Evolutionary conservation across 192 early-diverging fungal species (phyloP).

Genomic region (Cetraspora pellucida): DNA sequence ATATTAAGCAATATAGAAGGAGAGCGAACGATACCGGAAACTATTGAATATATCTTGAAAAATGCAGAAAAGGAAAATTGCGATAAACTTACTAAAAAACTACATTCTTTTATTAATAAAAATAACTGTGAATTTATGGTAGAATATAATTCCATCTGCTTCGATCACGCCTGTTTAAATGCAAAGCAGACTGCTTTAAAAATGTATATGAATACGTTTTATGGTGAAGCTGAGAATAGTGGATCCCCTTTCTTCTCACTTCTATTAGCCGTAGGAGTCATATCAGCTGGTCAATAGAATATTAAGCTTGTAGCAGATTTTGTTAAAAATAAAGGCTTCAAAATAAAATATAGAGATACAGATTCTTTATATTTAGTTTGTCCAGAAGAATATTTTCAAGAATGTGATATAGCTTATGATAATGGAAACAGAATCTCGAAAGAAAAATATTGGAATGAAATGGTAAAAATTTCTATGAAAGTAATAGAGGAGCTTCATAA

Average conservation of each 20-base stretch:
- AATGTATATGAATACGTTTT: slow-evolving; percentile 23
- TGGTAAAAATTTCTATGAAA: slow-evolving; percentile 24
- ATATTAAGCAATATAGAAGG: slow-evolving; percentile 7
- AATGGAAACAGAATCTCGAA: neutral
- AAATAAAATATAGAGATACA: neutral
- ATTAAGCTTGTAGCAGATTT: neutral
- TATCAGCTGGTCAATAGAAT: slow-evolving; percentile 16
- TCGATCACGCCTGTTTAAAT: neutral
- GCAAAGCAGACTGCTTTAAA: slow-evolving; percentile 15
- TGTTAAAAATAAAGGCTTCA: neutral
- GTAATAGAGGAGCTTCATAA: neutral
- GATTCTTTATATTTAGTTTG: slow-evolving; percentile 7
- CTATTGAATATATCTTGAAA: neutral
- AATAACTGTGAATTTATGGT: neutral
- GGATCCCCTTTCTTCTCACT: slow-evolving; percentile 1
- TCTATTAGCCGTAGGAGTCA: neutral
- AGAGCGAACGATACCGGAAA: neutral
- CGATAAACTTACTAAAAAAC: neutral
- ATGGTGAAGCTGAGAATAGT: slow-evolving; percentile 19
- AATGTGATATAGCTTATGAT: neutral
- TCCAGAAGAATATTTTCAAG: neutral
- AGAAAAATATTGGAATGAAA: slow-evolving; percentile 18
- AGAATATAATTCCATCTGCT: neutral
- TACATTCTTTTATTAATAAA: neutral
- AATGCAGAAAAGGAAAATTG: neutral